phyloP scores from a whole-genome alignment of 164 flowering plant genomes.

The Magnolia officinalis region DNA sequence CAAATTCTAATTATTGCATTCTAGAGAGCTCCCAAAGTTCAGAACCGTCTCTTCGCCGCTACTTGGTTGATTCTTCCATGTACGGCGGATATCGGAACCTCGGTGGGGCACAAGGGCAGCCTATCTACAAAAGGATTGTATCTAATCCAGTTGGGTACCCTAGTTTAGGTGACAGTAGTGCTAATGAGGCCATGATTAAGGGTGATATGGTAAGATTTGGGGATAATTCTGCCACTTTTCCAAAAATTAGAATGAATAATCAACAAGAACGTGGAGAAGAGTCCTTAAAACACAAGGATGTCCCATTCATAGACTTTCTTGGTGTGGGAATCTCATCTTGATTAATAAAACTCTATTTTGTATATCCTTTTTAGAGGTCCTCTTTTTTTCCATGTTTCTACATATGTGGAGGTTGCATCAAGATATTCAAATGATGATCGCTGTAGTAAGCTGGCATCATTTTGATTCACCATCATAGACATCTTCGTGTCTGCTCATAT shows the following conservation, averaged over 20 bases:
- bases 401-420: background rate
- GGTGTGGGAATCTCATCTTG: conserved; percentile 70
- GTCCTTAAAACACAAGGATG: conserved; percentile 29
- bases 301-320: conserved; percentile 77
- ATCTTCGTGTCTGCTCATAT: background rate
- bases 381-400: background rate
- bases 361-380: background rate
- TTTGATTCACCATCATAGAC: background rate
- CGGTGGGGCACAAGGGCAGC: conserved; percentile 7
- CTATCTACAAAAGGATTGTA: conserved; percentile 23
- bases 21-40: conserved; percentile 22
- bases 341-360: conserved; percentile 4
- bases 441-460: background rate
- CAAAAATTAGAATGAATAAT: conserved; percentile 18
- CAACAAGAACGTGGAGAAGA: conserved; percentile 28
- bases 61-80: conserved; percentile 19
- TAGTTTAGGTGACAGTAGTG: conserved; percentile 13
- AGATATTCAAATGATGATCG: background rate
- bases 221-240: conserved; percentile 17
- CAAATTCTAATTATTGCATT: conserved; percentile 17
- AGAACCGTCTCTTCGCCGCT: conserved; percentile 13
- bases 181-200: conserved; percentile 13
- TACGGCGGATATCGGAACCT: conserved; percentile 18
- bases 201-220: conserved; percentile 18
- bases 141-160: conserved; percentile 22